Conservation (phyloP, 2,329 filamentous ascomycete genomes). For the Juglanconis oblonga region DNA sequence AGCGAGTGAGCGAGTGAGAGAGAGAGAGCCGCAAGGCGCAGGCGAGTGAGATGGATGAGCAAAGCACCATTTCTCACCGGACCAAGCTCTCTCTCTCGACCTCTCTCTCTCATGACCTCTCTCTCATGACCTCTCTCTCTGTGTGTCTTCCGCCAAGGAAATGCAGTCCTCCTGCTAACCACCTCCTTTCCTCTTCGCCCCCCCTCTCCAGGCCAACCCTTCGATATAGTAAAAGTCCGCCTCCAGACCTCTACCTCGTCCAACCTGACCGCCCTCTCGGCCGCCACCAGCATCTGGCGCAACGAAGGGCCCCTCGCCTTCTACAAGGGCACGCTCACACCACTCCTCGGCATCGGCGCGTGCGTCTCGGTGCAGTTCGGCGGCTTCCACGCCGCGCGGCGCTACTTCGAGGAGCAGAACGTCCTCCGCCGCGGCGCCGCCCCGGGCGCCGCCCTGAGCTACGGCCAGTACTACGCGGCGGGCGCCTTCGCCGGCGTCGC, state of each 20-base stretch:
- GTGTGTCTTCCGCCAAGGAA: too few species aligned
- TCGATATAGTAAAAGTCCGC: constrained; percentile 96
- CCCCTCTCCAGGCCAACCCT: constrained; percentile 57
- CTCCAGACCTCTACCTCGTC: constrained; percentile 84
- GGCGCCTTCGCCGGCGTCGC: constrained; percentile 91
- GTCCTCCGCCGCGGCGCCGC: constrained; percentile 55
- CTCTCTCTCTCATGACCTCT: not conserved
- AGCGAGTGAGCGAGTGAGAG: too few species aligned
- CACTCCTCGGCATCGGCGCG: constrained; percentile 90
- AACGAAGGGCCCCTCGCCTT: constrained; percentile 89
- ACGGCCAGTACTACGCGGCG: constrained; percentile 83
- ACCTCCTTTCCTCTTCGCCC: not conserved
- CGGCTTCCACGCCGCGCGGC: constrained; percentile 88
- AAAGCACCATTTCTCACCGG: not conserved
- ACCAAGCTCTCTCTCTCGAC: not conserved
- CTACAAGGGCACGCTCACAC: constrained; percentile 97
- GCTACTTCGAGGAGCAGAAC: constrained; percentile 78
- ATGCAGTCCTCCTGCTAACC: too few species aligned
- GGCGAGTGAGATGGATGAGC: not conserved
- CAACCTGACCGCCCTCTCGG: constrained; percentile 76
- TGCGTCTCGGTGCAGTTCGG: constrained; percentile 99
- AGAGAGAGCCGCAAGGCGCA: too few species aligned
- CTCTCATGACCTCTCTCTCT: too few species aligned
- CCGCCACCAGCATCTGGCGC: constrained; percentile 78
- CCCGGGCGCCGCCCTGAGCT: constrained; percentile 66